Percentiles rank a stretch among this genome's conserved stretches.
phyloP scores from a whole-genome alignment of 2,329 filamentous ascomycete genomes.

The Epichloe sylvatica region DNA sequence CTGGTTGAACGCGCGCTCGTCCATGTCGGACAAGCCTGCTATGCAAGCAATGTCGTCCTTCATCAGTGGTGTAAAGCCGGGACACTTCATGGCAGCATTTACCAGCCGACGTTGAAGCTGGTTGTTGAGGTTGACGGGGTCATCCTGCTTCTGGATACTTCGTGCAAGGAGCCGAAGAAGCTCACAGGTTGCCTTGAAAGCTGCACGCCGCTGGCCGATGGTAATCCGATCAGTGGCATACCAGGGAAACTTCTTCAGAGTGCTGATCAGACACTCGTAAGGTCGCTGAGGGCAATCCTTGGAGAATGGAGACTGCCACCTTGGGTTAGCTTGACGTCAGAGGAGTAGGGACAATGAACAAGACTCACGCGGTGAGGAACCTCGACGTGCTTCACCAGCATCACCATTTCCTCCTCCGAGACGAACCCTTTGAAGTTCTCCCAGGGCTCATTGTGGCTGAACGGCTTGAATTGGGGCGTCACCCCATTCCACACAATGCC shows the following conservation, averaged over 20 bases:
- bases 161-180: slow-evolving; percentile 33
- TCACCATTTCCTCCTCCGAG: slow-evolving; percentile 46
- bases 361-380: slow-evolving; percentile 44
- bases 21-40: slow-evolving; percentile 22
- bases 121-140: slow-evolving; percentile 32
- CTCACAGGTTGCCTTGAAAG: slow-evolving; percentile 36
- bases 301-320: slow-evolving; percentile 41
- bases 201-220: slow-evolving; percentile 37
- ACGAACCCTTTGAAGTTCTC: slow-evolving; percentile 46
- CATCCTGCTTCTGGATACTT: slow-evolving; percentile 25
- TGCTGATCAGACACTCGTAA: slow-evolving; percentile 52
- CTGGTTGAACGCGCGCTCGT: slow-evolving; percentile 28
- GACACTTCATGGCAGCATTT: slow-evolving; percentile 39
- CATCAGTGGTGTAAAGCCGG: slow-evolving; percentile 46
- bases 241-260: slow-evolving; percentile 50
- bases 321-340: slow-evolving; percentile 1
- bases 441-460: slow-evolving; percentile 28
- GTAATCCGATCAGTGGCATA: slow-evolving; percentile 42
- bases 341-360: not conserved
- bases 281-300: slow-evolving; percentile 49
- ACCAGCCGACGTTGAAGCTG: slow-evolving; percentile 41
- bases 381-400: slow-evolving; percentile 51
- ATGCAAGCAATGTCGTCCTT: slow-evolving; percentile 43
- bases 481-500: slow-evolving; percentile 42
- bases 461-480: slow-evolving; percentile 25